phyloP scores from a whole-genome alignment of 306 rosid genomes.

The Cucumis hystrix region DNA sequence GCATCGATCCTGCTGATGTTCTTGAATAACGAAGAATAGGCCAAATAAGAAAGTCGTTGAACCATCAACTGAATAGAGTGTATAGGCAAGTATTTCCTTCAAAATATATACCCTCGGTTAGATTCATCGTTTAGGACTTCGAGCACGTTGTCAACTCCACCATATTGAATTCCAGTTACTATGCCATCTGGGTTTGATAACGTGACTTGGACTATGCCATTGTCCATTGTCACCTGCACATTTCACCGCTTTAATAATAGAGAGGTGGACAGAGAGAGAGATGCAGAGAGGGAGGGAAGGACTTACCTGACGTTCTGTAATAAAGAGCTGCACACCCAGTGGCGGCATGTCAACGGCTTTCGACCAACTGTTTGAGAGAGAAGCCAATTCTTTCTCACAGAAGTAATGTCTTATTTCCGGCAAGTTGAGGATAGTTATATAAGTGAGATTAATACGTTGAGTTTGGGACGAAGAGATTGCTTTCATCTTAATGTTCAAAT shows the following conservation, averaged over 20 bases:
- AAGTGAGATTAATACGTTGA: background rate
- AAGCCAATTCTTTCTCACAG: background rate
- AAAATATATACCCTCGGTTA: conserved; percentile 22
- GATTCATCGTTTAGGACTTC: conserved; percentile 19
- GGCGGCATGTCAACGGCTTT: background rate
- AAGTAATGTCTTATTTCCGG: background rate
- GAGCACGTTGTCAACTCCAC: conserved; percentile 26
- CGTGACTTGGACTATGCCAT: conserved; percentile 23
- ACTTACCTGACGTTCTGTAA: background rate
- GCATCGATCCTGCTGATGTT: background rate
- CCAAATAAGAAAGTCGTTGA: background rate
- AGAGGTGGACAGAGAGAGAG: background rate
- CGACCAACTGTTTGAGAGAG: background rate
- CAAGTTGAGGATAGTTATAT: background rate
- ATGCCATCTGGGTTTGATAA: conserved; percentile 34
- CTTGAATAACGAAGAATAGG: background rate
- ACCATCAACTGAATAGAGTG: background rate
- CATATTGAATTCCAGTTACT: conserved; percentile 21
- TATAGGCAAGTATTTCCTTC: background rate
- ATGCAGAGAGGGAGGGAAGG: background rate
- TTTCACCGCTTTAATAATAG: background rate
- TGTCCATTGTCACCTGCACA: conserved; percentile 27
- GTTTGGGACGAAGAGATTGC: background rate
- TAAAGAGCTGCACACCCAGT: background rate
- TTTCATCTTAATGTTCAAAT: background rate